phyloP scores from a whole-genome alignment of 148 eudicot species.

The Fagopyrum homotropicum region DNA sequence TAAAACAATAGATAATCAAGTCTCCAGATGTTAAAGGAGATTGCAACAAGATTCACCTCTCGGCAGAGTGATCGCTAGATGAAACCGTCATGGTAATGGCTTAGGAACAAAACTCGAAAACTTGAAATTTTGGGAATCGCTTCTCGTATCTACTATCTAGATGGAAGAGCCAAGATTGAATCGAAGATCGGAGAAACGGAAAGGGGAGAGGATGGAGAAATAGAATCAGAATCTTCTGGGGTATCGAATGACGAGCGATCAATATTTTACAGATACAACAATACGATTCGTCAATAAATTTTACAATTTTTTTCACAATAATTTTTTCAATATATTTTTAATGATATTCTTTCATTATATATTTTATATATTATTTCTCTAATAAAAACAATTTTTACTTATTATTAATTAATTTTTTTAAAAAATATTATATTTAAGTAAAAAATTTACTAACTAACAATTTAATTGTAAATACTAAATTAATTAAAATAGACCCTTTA shows the following conservation, averaged over 20 bases:
- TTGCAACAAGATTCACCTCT: conserved; percentile 9
- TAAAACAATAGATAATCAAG: neutral
- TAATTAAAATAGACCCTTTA: too few relatives aligned
- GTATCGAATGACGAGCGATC: neutral
- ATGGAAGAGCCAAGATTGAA: neutral
- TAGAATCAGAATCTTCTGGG: conserved; percentile 1
- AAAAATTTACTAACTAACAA: too few relatives aligned
- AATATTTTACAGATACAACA: too few relatives aligned
- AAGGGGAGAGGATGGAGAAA: neutral
- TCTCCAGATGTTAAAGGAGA: neutral
- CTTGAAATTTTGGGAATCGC: neutral
- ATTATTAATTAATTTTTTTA: too few relatives aligned
- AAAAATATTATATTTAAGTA: too few relatives aligned
- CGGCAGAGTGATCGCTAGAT: conserved; percentile 5
- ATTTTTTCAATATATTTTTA: too few relatives aligned
- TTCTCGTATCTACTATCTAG: neutral
- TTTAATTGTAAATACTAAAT: too few relatives aligned
- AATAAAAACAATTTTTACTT: too few relatives aligned
- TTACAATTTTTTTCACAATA: too few relatives aligned
- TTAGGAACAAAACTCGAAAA: neutral
- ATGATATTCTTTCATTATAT: too few relatives aligned
- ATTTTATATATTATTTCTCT: too few relatives aligned
- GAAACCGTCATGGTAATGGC: conserved; percentile 14
- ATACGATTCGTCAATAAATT: too few relatives aligned
- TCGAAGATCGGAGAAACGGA: neutral